Percentiles rank a stretch among this genome's conserved stretches.
Conservation (phyloP, 768 basidiomycete genomes). For the Guyanaporus albipodus region DNA sequence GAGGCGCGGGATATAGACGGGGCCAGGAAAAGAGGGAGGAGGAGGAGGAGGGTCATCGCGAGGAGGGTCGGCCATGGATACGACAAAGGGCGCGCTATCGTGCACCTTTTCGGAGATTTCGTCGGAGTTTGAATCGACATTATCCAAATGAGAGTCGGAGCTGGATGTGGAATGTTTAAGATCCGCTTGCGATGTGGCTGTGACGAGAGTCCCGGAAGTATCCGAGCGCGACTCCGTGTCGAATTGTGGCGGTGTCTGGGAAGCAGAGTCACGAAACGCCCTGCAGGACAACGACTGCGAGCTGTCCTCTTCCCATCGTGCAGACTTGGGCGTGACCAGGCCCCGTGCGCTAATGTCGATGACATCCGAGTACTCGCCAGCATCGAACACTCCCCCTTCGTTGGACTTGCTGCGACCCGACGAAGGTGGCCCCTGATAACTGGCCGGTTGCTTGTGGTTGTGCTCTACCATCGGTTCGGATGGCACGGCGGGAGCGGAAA, state of each 20-base stretch:
- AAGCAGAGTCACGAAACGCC: slow-evolving; percentile 3
- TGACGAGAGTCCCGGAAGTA: slow-evolving; percentile 20
- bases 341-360: slow-evolving; percentile 20
- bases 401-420: background rate
- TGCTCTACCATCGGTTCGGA: background rate
- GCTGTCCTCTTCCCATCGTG: background rate
- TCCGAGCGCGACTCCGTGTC: slow-evolving; percentile 13
- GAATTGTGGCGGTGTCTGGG: slow-evolving; percentile 1
- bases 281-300: background rate
- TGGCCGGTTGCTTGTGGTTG: background rate
- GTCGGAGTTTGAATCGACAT: slow-evolving; percentile 11
- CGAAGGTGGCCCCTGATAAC: background rate
- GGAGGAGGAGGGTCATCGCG: slow-evolving; percentile 1
- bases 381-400: background rate
- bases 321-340: background rate
- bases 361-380: slow-evolving; percentile 18
- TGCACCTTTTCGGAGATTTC: background rate
- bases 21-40: slow-evolving; percentile 5
- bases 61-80: slow-evolving; percentile 7
- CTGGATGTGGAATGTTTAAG: slow-evolving; percentile 9
- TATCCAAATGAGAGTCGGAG: slow-evolving; percentile 6
- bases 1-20: slow-evolving; percentile 63
- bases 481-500: slow-evolving; percentile 12
- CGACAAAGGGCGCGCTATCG: background rate
- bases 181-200: background rate